phyloP scores from a whole-genome alignment of 140 eudicot species.

The Anethum foeniculum region DNA sequence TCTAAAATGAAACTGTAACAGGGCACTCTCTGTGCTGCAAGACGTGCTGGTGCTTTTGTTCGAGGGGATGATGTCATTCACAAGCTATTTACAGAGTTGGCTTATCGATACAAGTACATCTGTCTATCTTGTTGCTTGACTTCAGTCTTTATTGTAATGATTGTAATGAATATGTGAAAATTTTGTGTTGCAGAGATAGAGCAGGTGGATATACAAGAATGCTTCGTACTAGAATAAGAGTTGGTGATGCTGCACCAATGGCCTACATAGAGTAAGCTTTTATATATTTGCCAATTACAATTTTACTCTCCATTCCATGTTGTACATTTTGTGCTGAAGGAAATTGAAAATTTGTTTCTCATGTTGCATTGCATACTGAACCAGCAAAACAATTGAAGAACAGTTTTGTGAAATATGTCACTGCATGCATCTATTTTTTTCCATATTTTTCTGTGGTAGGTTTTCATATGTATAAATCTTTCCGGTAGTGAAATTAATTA shows the following conservation, averaged over 20 bases:
- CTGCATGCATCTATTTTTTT: neutral
- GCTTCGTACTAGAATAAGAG: conserved; percentile 87
- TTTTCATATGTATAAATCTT: neutral
- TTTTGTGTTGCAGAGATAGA: conserved; percentile 53
- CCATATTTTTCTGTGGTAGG: neutral
- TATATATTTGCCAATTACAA: neutral
- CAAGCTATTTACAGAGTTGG: conserved; percentile 85
- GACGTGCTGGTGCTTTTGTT: conserved; percentile 92
- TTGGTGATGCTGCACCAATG: conserved; percentile 99
- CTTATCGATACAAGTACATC: conserved; percentile 84
- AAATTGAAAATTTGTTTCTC: neutral
- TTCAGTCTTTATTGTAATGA: conserved; percentile 1
- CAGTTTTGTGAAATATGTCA: neutral
- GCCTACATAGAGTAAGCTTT: conserved; percentile 88
- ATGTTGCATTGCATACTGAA: neutral
- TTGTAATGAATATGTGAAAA: conserved; percentile 11
- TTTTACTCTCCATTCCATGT: neutral
- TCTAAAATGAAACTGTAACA: conserved; percentile 19
- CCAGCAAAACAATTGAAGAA: neutral
- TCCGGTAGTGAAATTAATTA: neutral
- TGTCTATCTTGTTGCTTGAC: conserved; percentile 11
- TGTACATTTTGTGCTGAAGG: neutral
- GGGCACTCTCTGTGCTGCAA: conserved; percentile 95
- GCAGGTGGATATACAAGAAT: conserved; percentile 97
- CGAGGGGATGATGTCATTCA: conserved; percentile 97